Conservation (phyloP, 805 yeast genomes). For the Metschnikowia anglica region DNA sequence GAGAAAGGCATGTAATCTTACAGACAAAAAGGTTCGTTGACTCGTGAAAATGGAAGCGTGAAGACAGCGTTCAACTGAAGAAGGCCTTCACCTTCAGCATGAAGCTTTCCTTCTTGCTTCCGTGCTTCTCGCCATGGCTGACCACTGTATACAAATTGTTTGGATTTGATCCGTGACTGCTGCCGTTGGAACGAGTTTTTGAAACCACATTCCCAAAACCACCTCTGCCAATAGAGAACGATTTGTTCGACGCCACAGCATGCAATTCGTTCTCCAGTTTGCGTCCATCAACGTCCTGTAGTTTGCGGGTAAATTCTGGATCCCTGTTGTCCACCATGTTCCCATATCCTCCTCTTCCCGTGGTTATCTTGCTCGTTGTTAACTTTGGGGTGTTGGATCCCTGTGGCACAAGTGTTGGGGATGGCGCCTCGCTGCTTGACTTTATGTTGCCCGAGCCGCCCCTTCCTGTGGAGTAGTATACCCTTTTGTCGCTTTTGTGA, state of each 20-base stretch:
- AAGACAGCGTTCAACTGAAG: slow-evolving; percentile 25
- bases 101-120: slow-evolving; percentile 33
- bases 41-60: slow-evolving; percentile 2
- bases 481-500: slow-evolving; percentile 28
- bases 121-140: slow-evolving; percentile 33
- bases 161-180: slow-evolving; percentile 20
- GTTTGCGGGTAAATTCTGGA: slow-evolving; percentile 55
- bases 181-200: slow-evolving; percentile 27
- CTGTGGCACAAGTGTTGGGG: slow-evolving; percentile 56
- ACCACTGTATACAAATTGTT: slow-evolving; percentile 36
- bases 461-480: slow-evolving; percentile 65
- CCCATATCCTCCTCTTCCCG: slow-evolving; percentile 81
- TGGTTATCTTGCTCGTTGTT: slow-evolving; percentile 55
- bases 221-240: slow-evolving; percentile 59
- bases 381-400: slow-evolving; percentile 64
- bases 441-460: slow-evolving; percentile 78
- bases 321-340: slow-evolving; percentile 66
- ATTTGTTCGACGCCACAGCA: slow-evolving; percentile 45
- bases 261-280: slow-evolving; percentile 34
- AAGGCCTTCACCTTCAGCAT: slow-evolving; percentile 47
- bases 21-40: slow-evolving; percentile 1
- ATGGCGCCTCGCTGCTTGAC: slow-evolving; percentile 41
- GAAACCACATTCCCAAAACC: slow-evolving; percentile 62
- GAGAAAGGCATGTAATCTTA: not conserved
- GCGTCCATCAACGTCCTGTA: slow-evolving; percentile 61